These are phyloP conservation scores for Malus domestica DNA, from an alignment of 306 rosid species.

Conservation along the genomic window ASM211411v1 NC_041805.1:7137001-7137500, in stretches of 20 bases:
- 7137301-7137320: not conserved
- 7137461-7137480: conserved; percentile 27
- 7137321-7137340: not conserved
- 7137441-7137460: not conserved
- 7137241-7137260: not conserved
- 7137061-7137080: not conserved
- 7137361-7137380: conserved; percentile 30
- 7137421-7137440: not conserved
- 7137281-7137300: not conserved
- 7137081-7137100: not conserved
- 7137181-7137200: not conserved
- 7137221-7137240: not conserved
- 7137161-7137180: not conserved
- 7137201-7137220: not conserved
- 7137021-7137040: not conserved
- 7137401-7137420: conserved; percentile 24
- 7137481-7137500: not conserved
- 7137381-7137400: conserved; percentile 49
- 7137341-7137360: conserved; percentile 4
- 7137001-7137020: not conserved
- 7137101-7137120: not conserved
- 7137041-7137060: not conserved
- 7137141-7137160: not conserved
- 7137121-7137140: not conserved
- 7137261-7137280: not conserved